Percentiles rank a stretch among this genome's conserved stretches.
Conservation (phyloP, 2,329 filamentous ascomycete genomes). For the Chaetothyriales sp. region DNA sequence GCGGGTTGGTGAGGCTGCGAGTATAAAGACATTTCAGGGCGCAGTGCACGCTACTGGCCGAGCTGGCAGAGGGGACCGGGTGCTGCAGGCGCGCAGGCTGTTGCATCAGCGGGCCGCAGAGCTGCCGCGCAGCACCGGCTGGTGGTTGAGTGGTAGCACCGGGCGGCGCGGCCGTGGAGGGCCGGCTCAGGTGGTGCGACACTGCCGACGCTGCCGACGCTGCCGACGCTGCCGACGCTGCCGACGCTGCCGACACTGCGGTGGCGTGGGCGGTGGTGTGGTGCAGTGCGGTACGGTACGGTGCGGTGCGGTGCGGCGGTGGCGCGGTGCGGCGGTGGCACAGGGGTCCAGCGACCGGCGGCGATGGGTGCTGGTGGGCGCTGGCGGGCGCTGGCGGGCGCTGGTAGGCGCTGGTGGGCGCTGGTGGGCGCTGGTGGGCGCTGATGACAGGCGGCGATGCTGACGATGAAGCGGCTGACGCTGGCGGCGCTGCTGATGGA, state of each 20-base stretch:
- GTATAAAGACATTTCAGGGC: conserved; percentile 29
- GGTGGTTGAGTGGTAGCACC: not conserved
- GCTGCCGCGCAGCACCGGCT: conserved; percentile 13
- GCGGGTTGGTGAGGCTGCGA: conserved; percentile 35
- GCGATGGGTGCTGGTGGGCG: too few species aligned
- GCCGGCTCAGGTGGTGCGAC: not conserved
- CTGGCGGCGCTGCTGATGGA: conserved; percentile 2
- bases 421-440: not conserved
- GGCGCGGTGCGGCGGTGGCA: not conserved
- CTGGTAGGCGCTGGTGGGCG: not conserved
- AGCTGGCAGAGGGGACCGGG: conserved; percentile 1
- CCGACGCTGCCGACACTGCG: not conserved
- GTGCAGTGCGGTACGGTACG: not conserved
- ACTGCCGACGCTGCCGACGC: not conserved
- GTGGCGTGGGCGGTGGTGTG: not conserved
- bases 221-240: not conserved
- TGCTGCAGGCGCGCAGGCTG: conserved; percentile 13
- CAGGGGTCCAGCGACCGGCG: not conserved
- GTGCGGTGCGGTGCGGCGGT: not conserved
- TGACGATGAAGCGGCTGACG: not conserved
- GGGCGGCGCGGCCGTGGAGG: not conserved
- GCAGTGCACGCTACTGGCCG: not conserved
- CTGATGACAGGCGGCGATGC: not conserved
- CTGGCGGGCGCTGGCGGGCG: not conserved
- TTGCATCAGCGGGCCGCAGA: conserved; percentile 14